Conservation (phyloP, 108 stramenopile genomes). For the Seminavis robusta region DNA sequence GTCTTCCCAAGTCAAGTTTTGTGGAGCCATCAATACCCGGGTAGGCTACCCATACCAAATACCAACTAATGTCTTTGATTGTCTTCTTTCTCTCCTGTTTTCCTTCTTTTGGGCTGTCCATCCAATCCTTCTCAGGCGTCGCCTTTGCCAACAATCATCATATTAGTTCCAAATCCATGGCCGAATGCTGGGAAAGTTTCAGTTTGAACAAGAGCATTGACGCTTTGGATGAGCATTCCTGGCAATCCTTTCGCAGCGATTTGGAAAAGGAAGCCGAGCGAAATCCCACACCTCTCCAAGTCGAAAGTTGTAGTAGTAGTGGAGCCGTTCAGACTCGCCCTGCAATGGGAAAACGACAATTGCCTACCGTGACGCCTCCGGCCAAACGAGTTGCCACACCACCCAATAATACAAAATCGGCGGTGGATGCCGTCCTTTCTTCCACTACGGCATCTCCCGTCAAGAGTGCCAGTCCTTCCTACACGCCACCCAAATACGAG, state of each 20-base stretch:
- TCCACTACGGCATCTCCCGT: not conserved
- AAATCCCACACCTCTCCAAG: not conserved
- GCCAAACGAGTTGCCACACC: slow-evolving; percentile 20
- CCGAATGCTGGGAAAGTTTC: slow-evolving; percentile 71
- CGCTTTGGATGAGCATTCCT: slow-evolving; percentile 42
- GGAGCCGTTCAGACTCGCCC: slow-evolving; percentile 11
- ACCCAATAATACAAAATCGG: not conserved
- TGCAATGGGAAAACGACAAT: slow-evolving; percentile 9
- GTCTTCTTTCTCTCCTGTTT: no score
- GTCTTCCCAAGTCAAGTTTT: not conserved
- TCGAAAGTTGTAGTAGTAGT: slow-evolving; percentile 1
- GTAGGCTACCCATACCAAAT: no score
- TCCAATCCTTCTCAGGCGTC: slow-evolving; percentile 27
- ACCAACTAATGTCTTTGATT: no score
- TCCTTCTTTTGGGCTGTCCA: no score
- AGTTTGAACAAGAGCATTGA: slow-evolving; percentile 54
- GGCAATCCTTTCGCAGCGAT: slow-evolving; percentile 40
- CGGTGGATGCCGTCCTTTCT: not conserved
- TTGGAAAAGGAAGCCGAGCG: slow-evolving; percentile 37
- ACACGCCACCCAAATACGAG: slow-evolving; percentile 34
- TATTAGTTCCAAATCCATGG: slow-evolving; percentile 51
- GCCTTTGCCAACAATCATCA: slow-evolving; percentile 37
- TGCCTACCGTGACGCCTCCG: slow-evolving; percentile 43
- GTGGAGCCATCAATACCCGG: no score
- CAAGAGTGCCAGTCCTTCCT: not conserved